Percentiles rank a stretch among this genome's conserved stretches.
Conservation (phyloP, 164 flowering plant genomes). For the Kalanchoe fedtschenkoi region DNA sequence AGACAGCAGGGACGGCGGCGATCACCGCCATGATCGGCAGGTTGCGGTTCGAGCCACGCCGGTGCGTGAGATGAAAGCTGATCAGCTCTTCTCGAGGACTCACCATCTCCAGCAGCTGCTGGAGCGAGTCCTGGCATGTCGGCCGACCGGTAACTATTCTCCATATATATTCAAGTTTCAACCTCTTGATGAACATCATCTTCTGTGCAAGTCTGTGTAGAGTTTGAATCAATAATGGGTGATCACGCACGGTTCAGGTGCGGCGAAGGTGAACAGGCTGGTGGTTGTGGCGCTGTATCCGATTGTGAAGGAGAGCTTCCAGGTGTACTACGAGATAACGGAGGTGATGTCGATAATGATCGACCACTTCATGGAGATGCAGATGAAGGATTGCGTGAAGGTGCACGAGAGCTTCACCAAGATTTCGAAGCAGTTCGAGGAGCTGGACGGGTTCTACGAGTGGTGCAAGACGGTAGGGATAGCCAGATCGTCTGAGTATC, state of each 20-base stretch:
- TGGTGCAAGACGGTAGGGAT: slow-evolving; percentile 32
- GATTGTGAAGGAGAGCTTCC: slow-evolving; percentile 35
- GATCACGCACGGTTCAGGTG: too few relatives aligned
- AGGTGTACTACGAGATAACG: slow-evolving; percentile 30
- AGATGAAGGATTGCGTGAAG: slow-evolving; percentile 23
- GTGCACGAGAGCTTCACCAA: slow-evolving; percentile 29
- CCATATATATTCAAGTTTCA: background rate
- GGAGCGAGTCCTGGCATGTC: slow-evolving; percentile 74
- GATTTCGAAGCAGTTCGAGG: slow-evolving; percentile 30
- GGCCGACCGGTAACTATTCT: slow-evolving; percentile 63
- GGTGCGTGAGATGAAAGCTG: slow-evolving; percentile 37
- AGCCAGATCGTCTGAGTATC: slow-evolving; percentile 36
- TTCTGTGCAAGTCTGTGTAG: too few relatives aligned
- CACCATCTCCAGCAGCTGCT: slow-evolving; percentile 66
- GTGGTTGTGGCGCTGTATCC: slow-evolving; percentile 39
- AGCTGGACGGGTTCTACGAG: slow-evolving; percentile 30
- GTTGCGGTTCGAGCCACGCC: slow-evolving; percentile 24
- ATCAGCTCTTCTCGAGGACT: slow-evolving; percentile 35
- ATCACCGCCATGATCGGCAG: background rate
- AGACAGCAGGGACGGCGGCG: too few relatives aligned
- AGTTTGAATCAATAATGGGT: too few relatives aligned
- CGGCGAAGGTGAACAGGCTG: slow-evolving; percentile 29
- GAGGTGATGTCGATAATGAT: slow-evolving; percentile 27
- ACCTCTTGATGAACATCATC: background rate
- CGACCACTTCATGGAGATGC: slow-evolving; percentile 35